These are phyloP conservation scores for slime mould (Dictyostelium discoideum) DNA, from an alignment of 78 protist genomes.

Conservation along the genomic window dicty_2.7 NC_007091.3:4674501-4675000, in stretches of 20 bases:
- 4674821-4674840: constrained; percentile 15
- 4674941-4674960: not conserved
- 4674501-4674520: too few species aligned
- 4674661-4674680: not conserved
- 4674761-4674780: constrained; percentile 53
- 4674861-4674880: constrained; percentile 28
- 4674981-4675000: too few species aligned
- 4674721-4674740: not conserved
- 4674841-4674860: not conserved
- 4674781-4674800: constrained; percentile 63
- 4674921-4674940: not conserved
- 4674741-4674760: not conserved
- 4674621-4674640: not conserved
- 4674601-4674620: not conserved
- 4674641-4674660: not conserved
- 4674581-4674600: constrained; percentile 47
- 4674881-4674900: constrained; percentile 3
- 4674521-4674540: not conserved
- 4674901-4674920: not conserved
- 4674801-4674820: constrained; percentile 34
- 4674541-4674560: constrained; percentile 47
- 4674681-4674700: too few species aligned
- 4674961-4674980: too few species aligned
- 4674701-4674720: too few species aligned
- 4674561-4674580: not conserved